Evolutionary conservation across 2,329 filamentous ascomycete genomes (phyloP).

Genomic region (Ascosphaera acerosa): DNA sequence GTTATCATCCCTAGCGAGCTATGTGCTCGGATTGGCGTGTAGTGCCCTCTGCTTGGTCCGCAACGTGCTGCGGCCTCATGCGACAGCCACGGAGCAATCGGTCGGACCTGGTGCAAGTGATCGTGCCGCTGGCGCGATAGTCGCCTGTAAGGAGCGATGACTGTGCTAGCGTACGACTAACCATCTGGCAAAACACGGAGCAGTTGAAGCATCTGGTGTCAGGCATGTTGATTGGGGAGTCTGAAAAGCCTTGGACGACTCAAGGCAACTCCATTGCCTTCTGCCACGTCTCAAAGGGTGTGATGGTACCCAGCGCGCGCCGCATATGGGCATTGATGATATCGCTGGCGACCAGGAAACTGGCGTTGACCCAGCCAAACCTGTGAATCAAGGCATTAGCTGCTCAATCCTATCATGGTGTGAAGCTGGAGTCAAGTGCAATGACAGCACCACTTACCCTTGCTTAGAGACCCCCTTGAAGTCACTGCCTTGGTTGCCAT

Average conservation of each 20-base stretch:
- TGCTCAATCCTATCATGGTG: slow-evolving; percentile 1
- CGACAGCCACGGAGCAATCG: no score
- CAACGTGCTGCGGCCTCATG: no score
- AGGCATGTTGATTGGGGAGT: no score
- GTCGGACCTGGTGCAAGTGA: no score
- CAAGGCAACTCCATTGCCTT: slow-evolving; percentile 26
- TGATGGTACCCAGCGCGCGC: slow-evolving; percentile 67
- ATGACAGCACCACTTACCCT: slow-evolving; percentile 38
- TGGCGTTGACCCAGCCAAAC: slow-evolving; percentile 97
- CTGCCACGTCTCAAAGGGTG: slow-evolving; percentile 60
- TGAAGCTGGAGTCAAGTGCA: background rate
- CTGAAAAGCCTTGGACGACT: background rate
- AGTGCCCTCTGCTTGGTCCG: no score
- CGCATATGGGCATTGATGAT: slow-evolving; percentile 75
- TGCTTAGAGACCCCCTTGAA: slow-evolving; percentile 92
- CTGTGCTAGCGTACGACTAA: no score
- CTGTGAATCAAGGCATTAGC: slow-evolving; percentile 22
- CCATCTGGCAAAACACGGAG: no score
- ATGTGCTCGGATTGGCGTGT: no score
- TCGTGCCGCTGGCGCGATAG: no score
- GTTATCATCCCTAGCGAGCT: no score
- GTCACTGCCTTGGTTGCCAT: slow-evolving; percentile 85
- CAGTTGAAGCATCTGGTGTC: no score
- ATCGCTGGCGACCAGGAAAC: slow-evolving; percentile 79
- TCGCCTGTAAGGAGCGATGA: no score